Percentiles rank a stretch among this genome's conserved stretches.
These are phyloP conservation scores for Termitomyces sp. DNA, from an alignment of 768 basidiomycete genomes.

Conservation along the genomic window DNA sequence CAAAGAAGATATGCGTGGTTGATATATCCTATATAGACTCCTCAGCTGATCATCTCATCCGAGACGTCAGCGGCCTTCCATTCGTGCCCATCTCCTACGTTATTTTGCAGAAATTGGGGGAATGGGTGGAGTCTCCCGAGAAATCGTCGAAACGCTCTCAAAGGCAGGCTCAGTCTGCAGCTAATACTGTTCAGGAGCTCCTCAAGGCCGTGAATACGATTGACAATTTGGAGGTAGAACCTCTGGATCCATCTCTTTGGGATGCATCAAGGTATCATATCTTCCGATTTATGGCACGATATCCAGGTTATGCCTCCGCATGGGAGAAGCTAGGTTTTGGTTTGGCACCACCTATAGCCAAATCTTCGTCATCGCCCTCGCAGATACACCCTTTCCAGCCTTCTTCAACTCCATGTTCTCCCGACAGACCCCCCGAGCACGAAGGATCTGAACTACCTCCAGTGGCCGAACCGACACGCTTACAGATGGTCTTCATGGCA, in stretches of 20 bases:
- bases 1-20: not conserved
- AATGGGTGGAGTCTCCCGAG: constrained; percentile 1
- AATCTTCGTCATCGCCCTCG: not conserved
- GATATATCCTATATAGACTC: constrained; percentile 1
- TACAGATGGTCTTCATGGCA: constrained; percentile 23
- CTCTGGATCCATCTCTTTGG: not conserved
- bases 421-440: not conserved
- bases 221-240: not conserved
- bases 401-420: not conserved
- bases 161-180: not conserved
- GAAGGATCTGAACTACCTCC: not conserved
- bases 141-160: not conserved
- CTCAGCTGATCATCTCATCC: not conserved
- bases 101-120: constrained; percentile 5
- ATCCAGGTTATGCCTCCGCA: not conserved
- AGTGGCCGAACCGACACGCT: constrained; percentile 9
- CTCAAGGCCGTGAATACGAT: not conserved
- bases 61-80: not conserved
- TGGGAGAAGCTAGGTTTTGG: constrained; percentile 11
- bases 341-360: not conserved
- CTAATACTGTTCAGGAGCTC: not conserved
- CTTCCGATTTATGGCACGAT: not conserved
- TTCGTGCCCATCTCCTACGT: constrained; percentile 5
- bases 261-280: not conserved
- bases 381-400: not conserved